A percentile compares a stretch with the other conserved stretches of the same genome.
Conservation (phyloP, 306 rosid species). For the Cercis canadensis region DNA sequence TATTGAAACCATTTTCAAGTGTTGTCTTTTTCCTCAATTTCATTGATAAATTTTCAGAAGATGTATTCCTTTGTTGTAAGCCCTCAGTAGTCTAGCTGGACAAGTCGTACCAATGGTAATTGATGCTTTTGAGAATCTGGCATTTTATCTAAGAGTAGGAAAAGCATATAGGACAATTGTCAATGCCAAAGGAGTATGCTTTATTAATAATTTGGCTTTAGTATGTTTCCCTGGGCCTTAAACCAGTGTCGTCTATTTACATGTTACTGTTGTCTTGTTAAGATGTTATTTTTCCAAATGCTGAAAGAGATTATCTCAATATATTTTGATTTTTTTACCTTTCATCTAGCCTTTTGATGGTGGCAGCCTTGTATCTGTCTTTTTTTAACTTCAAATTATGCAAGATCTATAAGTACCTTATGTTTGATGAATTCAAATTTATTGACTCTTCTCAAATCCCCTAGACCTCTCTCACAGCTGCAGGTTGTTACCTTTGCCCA, state of each 20-base stretch:
- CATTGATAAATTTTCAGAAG: no score
- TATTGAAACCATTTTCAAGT: no score
- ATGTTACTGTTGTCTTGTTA: no score
- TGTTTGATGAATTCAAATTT: conserved; percentile 19
- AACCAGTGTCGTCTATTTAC: neutral
- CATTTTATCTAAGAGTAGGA: no score
- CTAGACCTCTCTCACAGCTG: conserved; percentile 84
- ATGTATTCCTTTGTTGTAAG: no score
- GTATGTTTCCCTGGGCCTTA: neutral
- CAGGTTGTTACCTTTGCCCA: conserved; percentile 94
- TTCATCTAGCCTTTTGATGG: conserved; percentile 2
- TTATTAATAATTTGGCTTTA: neutral
- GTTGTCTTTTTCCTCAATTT: no score
- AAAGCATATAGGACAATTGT: neutral
- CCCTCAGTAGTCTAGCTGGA: no score
- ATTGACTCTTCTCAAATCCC: conserved; percentile 1
- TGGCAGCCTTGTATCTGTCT: neutral
- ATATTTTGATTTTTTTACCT: neutral
- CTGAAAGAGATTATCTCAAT: conserved; percentile 6
- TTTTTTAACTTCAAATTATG: no score
- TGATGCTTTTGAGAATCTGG: no score
- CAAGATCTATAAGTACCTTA: neutral
- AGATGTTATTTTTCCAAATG: neutral
- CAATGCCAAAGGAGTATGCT: neutral
- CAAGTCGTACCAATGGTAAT: no score